Percentiles rank a stretch among this genome's conserved stretches.
Evolutionary conservation across 768 basidiomycete genomes (phyloP).

Genomic region (Scleroderma bovista): DNA sequence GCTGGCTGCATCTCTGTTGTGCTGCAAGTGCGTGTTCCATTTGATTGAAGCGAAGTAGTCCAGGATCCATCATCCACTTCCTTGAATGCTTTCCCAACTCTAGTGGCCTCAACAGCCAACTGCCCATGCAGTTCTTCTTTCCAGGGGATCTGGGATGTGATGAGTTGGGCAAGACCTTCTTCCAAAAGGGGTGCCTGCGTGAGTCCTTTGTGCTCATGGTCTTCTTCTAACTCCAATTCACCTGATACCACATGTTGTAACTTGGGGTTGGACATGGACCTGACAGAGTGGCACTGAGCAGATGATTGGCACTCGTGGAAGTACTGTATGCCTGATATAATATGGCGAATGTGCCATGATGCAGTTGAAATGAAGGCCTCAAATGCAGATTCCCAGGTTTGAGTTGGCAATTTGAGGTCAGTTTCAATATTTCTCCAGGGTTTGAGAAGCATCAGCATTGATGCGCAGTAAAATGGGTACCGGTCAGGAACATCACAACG

Average conservation of each 20-base stretch:
- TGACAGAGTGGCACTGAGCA: background rate
- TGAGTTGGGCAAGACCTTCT: background rate
- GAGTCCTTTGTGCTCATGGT: background rate
- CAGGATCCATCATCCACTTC: background rate
- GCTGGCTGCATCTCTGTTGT: background rate
- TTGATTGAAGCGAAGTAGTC: too few relatives aligned
- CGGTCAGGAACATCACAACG: conserved; percentile 16
- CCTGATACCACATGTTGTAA: background rate
- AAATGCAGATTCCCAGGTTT: conserved; percentile 22
- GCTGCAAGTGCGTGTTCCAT: background rate
- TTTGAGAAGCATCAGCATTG: conserved; percentile 30
- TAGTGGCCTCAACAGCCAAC: background rate
- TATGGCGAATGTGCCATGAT: background rate
- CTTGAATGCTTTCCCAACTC: background rate
- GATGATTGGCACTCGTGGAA: conserved; percentile 20
- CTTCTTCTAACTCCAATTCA: too few relatives aligned
- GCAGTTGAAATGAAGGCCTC: too few relatives aligned
- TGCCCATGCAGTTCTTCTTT: background rate
- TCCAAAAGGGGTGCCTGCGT: background rate
- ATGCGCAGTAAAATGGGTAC: conserved; percentile 30
- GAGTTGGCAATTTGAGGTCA: conserved; percentile 19
- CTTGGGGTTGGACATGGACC: too few relatives aligned
- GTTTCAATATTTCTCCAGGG: conserved; percentile 26
- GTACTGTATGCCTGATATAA: conserved; percentile 30
- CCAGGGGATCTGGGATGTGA: background rate